Conservation (phyloP, 2,329 filamentous ascomycete species). For the Sporothrix pallida region DNA sequence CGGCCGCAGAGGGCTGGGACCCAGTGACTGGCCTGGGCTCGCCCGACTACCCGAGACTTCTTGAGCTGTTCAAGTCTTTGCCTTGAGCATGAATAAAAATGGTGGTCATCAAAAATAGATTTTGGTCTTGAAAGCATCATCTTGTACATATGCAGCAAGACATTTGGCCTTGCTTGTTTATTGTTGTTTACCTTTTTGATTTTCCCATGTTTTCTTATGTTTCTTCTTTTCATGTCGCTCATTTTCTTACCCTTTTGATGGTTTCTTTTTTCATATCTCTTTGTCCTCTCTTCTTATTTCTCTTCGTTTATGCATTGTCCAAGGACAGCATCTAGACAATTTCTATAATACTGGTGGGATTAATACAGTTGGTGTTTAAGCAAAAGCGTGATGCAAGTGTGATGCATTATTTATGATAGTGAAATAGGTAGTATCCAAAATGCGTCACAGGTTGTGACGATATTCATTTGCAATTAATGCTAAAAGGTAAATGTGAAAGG, state of each 20-base stretch:
- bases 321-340: constrained; percentile 17
- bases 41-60: constrained; percentile 40
- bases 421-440: too few relatives aligned
- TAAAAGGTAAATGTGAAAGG: not conserved
- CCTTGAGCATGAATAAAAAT: not conserved
- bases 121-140: constrained; percentile 6
- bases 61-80: constrained; percentile 38
- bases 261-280: constrained; percentile 4
- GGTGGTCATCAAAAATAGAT: too few relatives aligned
- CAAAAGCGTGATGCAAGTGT: not conserved
- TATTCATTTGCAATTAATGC: too few relatives aligned
- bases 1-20: constrained; percentile 42
- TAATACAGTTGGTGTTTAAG: not conserved
- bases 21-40: constrained; percentile 38
- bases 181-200: not conserved
- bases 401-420: too few relatives aligned
- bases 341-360: constrained; percentile 5
- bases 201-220: not conserved
- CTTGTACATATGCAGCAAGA: constrained; percentile 15
- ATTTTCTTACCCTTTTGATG: not conserved
- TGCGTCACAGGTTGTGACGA: too few relatives aligned
- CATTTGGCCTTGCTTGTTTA: too few relatives aligned
- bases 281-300: not conserved
- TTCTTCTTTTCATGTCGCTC: constrained; percentile 8
- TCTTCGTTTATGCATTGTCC: not conserved